These are phyloP conservation scores for Trypanosoma avium DNA, from an alignment of 208 protist species.

Conservation along the genomic window DNA sequence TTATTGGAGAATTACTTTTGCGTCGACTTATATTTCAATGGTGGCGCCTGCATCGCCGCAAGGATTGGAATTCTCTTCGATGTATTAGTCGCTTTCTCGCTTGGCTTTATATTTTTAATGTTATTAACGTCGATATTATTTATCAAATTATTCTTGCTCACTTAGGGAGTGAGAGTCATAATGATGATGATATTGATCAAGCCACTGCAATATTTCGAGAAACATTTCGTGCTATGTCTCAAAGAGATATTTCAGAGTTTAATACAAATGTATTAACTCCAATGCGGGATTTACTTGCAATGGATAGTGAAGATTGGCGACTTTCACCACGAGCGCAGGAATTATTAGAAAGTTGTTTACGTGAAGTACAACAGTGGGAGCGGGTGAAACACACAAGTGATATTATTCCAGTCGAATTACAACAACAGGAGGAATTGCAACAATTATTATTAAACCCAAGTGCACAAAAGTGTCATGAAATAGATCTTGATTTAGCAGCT, in stretches of 20 bases:
- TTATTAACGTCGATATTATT: constrained; percentile 71
- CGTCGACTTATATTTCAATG: constrained; percentile 93
- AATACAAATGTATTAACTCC: constrained; percentile 72
- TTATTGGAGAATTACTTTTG: constrained; percentile 93
- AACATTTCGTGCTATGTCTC: constrained; percentile 72
- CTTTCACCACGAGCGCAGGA: constrained; percentile 96
- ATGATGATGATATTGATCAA: constrained; percentile 95
- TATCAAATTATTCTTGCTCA: constrained; percentile 79
- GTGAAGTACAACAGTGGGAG: constrained; percentile 85
- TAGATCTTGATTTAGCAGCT: constrained; percentile 93
- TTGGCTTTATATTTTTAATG: constrained; percentile 78
- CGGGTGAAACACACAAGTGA: constrained; percentile 76
- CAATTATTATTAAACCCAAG: constrained; percentile 94
- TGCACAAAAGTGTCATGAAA: constrained; percentile 95
- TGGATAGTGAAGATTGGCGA: constrained; percentile 90
- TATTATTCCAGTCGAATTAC: constrained; percentile 76
- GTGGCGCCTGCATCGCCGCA: constrained; percentile 78
- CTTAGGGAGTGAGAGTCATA: constrained; percentile 84
- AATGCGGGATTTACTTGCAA: constrained; percentile 79
- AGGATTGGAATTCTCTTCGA: constrained; percentile 89
- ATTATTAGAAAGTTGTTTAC: constrained; percentile 95
- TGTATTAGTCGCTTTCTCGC: constrained; percentile 67
- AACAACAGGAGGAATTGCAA: too few relatives aligned
- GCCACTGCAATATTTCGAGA: constrained; percentile 75
- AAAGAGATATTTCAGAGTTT: constrained; percentile 54